phyloP scores from a whole-genome alignment of 148 eudicot genomes.

The Dianthus caryophyllus region DNA sequence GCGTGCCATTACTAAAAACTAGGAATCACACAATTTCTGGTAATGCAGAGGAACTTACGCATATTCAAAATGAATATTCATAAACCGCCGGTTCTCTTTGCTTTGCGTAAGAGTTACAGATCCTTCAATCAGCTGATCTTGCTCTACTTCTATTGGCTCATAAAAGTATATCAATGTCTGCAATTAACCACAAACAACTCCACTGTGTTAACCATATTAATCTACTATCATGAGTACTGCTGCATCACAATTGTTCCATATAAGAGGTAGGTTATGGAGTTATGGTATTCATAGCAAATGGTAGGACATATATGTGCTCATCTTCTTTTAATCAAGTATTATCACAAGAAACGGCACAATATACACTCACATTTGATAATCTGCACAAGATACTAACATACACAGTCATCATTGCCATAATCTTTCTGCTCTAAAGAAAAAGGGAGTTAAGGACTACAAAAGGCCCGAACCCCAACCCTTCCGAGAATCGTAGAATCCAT shows the following conservation, averaged over 20 bases:
- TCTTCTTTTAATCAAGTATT: too few species aligned
- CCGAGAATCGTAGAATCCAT: not conserved
- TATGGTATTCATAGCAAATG: not conserved
- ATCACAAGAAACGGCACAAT: not conserved
- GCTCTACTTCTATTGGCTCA: constrained; percentile 88
- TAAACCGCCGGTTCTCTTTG: constrained; percentile 83
- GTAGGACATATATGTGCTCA: too few species aligned
- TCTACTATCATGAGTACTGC: not conserved
- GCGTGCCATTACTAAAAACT: too few species aligned
- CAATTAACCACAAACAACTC: constrained; percentile 17
- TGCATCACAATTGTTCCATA: not conserved
- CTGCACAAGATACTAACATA: not conserved
- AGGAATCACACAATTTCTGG: too few species aligned
- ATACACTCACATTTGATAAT: not conserved
- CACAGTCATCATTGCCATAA: not conserved
- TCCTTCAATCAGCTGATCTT: constrained; percentile 86
- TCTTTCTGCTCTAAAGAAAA: not conserved
- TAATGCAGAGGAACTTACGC: constrained; percentile 40
- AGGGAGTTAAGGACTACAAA: not conserved
- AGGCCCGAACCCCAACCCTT: not conserved
- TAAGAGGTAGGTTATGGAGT: not conserved
- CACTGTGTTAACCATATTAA: not conserved
- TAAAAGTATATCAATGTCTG: constrained; percentile 85
- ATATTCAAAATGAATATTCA: constrained; percentile 80
- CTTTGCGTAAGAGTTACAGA: constrained; percentile 74